Base-by-base conservation (phyloP, 2,329 filamentous ascomycete genomes). In the Fusarium torreyae region DNA sequence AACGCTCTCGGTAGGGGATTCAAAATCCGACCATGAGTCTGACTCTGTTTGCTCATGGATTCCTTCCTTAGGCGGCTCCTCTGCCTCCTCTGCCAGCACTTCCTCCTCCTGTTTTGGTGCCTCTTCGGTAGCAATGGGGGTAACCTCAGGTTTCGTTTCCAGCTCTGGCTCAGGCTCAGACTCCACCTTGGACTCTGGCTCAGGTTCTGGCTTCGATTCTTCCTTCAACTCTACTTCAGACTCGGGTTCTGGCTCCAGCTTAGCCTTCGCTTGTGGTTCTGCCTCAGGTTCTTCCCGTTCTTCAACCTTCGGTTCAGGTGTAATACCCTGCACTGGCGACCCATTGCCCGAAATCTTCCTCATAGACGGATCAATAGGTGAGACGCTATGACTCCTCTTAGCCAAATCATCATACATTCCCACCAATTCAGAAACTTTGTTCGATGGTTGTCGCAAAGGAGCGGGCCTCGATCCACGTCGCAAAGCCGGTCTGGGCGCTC, bases 341-440 rank as follows among this genome's bases (percentile, higher is more conserved):
- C 26, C 33, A 48, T 46, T 49, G 20, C 43, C 51, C 9, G 69
- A 68, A 20, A 42, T 17, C 39, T 61, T 70, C 17, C 60, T 63
- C 57, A 69, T 51, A 1, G 68, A 42, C 9, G 73, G 58, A n/a
- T 74, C 71, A 31, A 69, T 45, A 14, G 73, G 73, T 4, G 73
- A 75, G 14, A 40, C 56, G 38, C 67, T 73, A 10, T 51, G 57
- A 17, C 42, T 71, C n/a, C 69, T 58, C 53, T 68, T 79, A 1
- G 77, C 69, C 14, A 87, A 78, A 5, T 81, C 83, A 61, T 89
- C 85, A 49, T 81, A 86, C 77, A 84, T 81, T 22, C 81, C 81
- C 33, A 87, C 85, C 24, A 87, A 76, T 48, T 83, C 82, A 55
- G 85, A 83, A 4, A 87, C 84, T 64, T 84, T 87, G 9, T 82